phyloP scores from a whole-genome alignment of 2,329 filamentous ascomycete species.

The Ascochyta clinopodiicola region DNA sequence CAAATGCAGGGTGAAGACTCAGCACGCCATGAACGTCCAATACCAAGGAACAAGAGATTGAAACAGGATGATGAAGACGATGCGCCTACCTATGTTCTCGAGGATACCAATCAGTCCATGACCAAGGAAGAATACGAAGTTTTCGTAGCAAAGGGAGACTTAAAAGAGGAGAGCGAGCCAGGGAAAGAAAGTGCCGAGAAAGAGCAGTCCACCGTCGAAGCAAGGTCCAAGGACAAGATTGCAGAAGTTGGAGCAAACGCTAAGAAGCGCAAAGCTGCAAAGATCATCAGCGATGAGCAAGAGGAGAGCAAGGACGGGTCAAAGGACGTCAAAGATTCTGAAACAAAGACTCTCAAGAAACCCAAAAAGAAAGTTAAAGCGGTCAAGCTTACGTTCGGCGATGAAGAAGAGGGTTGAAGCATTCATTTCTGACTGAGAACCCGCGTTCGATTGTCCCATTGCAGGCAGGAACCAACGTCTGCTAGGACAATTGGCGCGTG shows the following conservation, averaged over 20 bases:
- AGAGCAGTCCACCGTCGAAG: conserved; percentile 4
- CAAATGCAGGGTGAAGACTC: conserved; percentile 60
- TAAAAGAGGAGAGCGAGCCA: conserved; percentile 14
- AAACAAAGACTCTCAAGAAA: conserved; percentile 36
- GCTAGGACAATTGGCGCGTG: not conserved
- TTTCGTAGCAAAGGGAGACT: conserved; percentile 45
- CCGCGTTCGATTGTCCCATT: not conserved
- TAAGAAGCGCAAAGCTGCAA: conserved; percentile 49
- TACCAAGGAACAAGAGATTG: conserved; percentile 54
- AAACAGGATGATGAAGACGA: conserved; percentile 73
- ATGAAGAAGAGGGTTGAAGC: conserved; percentile 38
- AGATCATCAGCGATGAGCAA: conserved; percentile 42
- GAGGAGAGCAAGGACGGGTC: conserved; percentile 24
- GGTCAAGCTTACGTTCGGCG: conserved; percentile 49
- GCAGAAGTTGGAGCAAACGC: conserved; percentile 39
- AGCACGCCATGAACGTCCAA: conserved; percentile 53
- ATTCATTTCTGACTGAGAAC: not conserved
- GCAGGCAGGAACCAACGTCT: not conserved
- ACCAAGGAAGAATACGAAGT: conserved; percentile 60
- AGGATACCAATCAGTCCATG: conserved; percentile 69
- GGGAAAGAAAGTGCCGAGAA: conserved; percentile 11
- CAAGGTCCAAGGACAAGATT: conserved; percentile 39
- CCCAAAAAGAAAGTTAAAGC: conserved; percentile 46
- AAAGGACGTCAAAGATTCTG: conserved; percentile 13
- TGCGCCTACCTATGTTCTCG: conserved; percentile 76